phyloP scores from a whole-genome alignment of 2,329 filamentous ascomycete species.

The Spiromastix sp. region DNA sequence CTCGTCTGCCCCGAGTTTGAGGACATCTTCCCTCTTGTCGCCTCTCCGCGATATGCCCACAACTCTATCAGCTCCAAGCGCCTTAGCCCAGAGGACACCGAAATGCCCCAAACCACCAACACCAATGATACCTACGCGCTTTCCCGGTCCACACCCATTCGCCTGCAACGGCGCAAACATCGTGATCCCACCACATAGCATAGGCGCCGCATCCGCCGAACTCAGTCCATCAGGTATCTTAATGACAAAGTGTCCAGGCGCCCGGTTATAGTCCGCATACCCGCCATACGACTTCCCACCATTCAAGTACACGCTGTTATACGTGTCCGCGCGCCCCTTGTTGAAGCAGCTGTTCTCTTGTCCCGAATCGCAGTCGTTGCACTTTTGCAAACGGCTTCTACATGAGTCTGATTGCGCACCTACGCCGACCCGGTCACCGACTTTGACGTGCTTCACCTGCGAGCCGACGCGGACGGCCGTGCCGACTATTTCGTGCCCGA shows the following conservation, averaged over 20 bases:
- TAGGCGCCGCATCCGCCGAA: conserved; percentile 55
- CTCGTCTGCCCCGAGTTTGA: conserved; percentile 49
- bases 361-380: conserved; percentile 53
- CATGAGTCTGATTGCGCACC: conserved; percentile 57
- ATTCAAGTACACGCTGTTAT: conserved; percentile 34
- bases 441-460: conserved; percentile 51
- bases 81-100: conserved; percentile 59
- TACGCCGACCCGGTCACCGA: conserved; percentile 56
- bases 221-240: conserved; percentile 61
- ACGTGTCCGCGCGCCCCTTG: conserved; percentile 38
- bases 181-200: conserved; percentile 79
- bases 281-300: conserved; percentile 38
- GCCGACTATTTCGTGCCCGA: conserved; percentile 57
- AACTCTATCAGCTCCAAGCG: conserved; percentile 52
- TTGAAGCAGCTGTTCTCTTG: conserved; percentile 58
- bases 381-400: too few species aligned
- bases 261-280: conserved; percentile 58
- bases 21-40: conserved; percentile 49
- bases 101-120: conserved; percentile 61
- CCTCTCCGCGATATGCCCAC: conserved; percentile 52
- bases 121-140: conserved; percentile 32
- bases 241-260: conserved; percentile 65
- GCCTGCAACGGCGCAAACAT: conserved; percentile 68
- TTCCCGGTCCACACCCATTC: conserved; percentile 61
- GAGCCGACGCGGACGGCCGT: conserved; percentile 58